Percentiles rank a stretch among this genome's conserved stretches.
Evolutionary conservation across 768 basidiomycete genomes (phyloP).

Genomic region (Cantharellus cinnabarinus): DNA sequence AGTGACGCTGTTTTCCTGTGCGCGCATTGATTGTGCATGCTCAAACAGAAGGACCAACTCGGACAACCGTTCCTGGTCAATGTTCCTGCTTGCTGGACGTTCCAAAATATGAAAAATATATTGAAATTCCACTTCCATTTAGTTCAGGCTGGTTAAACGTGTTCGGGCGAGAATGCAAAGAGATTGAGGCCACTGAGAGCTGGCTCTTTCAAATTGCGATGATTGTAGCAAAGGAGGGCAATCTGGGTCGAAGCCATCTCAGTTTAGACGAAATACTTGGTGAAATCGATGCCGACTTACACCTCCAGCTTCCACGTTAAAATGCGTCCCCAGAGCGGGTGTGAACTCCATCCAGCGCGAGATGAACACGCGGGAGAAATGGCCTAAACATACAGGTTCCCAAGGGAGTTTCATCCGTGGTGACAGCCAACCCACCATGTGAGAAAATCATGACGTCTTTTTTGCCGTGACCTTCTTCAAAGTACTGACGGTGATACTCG

Average conservation of each 20-base stretch:
- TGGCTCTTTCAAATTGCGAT: constrained; percentile 57
- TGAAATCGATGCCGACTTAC: constrained; percentile 22
- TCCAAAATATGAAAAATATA: no score
- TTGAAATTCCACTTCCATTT: no score
- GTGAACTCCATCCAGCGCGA: constrained; percentile 65
- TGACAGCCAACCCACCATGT: constrained; percentile 28
- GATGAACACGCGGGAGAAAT: constrained; percentile 58
- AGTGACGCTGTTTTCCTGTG: no score
- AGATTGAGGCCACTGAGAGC: constrained; percentile 55
- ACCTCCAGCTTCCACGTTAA: constrained; percentile 71
- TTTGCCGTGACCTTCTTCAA: constrained; percentile 41
- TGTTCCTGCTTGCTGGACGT: no score
- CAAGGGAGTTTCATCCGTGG: not conserved
- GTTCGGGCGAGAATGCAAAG: constrained; percentile 21
- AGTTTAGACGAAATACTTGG: not conserved
- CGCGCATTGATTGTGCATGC: no score
- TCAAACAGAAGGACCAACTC: no score
- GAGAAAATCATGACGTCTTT: constrained; percentile 79
- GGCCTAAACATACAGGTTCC: constrained; percentile 16
- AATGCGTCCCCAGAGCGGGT: constrained; percentile 40
- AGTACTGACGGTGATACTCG: constrained; percentile 48
- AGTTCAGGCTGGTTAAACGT: no score
- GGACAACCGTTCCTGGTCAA: no score
- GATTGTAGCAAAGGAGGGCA: constrained; percentile 67
- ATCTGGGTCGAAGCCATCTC: constrained; percentile 25